Base-by-base conservation (phyloP, 1,284 basidiomycete species). In the Thecaphora thlaspeos region DNA sequence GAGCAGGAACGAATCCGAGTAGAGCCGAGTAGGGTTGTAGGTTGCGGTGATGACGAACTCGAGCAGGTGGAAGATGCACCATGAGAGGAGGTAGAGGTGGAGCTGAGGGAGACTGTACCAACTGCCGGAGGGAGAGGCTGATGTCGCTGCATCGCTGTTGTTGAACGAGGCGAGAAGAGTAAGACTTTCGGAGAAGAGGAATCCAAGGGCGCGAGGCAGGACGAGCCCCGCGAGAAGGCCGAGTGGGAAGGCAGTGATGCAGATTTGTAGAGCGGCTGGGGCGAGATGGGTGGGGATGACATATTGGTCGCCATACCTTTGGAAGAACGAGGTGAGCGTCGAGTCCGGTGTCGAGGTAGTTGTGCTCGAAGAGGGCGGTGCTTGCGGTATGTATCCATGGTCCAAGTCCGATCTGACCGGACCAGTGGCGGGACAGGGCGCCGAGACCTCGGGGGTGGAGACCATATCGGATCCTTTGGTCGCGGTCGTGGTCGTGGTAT, bases 31-130 rank as follows among this genome's bases (percentile, higher is more conserved):
- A 37, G 88, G 81, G 78, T 98, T 98, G 88, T 90, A 98, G 18
- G 89, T 89, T 1, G 93, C 92, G 4, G 95, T 97, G 8, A 94
- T 91, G 46, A 87, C 87, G 76, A 94, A 98, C 78, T 99, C 95
- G 36, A 85, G 86, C 84, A 92, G 88, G 75, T 99, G 95, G 76
- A 98, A 99, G 32, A 82, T 17, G 17, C 48, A 42, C 71, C 68
- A 75, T 4, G 48, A 43, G 2, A 52, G 19, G 12, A 76, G 68
- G 52, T 75, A 76, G 38, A 68, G 24, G 23, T 55, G 39, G 9
- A 76, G 49, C 39, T 60, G 60, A 0, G 60, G 56, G 5, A 34
- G 24, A 1, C n/a, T 19, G 17, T 41, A 63, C 54, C 54, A 63
- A 11, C 26, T 28, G 7, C 26, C 26, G 26, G 11, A 28, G 5